phyloP scores from a whole-genome alignment of 139 green algal genomes.

The Nannochloris sp. region DNA sequence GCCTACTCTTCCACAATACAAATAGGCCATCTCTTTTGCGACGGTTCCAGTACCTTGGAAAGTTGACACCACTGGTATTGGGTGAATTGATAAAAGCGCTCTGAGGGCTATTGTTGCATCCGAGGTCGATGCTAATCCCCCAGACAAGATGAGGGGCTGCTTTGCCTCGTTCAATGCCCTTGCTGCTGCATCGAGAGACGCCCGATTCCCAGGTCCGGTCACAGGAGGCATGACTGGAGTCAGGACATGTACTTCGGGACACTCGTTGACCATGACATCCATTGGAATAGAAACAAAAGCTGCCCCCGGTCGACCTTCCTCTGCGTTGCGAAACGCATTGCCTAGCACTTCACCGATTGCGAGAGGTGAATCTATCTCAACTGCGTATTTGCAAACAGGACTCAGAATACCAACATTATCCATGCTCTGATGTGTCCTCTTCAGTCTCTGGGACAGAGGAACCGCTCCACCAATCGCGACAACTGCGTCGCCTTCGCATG shows the following conservation, averaged over 20 bases:
- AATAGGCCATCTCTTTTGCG: constrained; percentile 5
- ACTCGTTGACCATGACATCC: constrained; percentile 5
- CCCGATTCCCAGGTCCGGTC: not conserved
- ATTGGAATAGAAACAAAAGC: constrained; percentile 12
- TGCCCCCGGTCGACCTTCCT: constrained; percentile 10
- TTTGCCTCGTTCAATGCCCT: constrained; percentile 1
- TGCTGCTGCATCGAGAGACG: constrained; percentile 2
- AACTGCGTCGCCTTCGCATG: constrained; percentile 13
- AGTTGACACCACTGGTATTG: constrained; percentile 14
- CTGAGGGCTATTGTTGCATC: not conserved
- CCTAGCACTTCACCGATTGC: constrained; percentile 11
- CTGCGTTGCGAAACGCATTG: constrained; percentile 9
- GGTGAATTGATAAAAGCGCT: not conserved
- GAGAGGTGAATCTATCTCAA: constrained; percentile 3
- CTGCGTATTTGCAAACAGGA: constrained; percentile 10
- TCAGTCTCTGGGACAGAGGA: constrained; percentile 2
- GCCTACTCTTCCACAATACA: constrained; percentile 11
- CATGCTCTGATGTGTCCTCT: constrained; percentile 11
- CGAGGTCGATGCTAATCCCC: not conserved
- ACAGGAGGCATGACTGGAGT: not conserved
- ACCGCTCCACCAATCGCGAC: constrained; percentile 12
- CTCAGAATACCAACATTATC: constrained; percentile 9
- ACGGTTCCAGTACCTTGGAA: constrained; percentile 14
- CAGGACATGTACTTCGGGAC: not conserved
- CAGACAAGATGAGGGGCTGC: constrained; percentile 9